Evolutionary conservation across 495 filamentous ascomycete species (phyloP).

Genomic region (Aeminium ludgeri): DNA sequence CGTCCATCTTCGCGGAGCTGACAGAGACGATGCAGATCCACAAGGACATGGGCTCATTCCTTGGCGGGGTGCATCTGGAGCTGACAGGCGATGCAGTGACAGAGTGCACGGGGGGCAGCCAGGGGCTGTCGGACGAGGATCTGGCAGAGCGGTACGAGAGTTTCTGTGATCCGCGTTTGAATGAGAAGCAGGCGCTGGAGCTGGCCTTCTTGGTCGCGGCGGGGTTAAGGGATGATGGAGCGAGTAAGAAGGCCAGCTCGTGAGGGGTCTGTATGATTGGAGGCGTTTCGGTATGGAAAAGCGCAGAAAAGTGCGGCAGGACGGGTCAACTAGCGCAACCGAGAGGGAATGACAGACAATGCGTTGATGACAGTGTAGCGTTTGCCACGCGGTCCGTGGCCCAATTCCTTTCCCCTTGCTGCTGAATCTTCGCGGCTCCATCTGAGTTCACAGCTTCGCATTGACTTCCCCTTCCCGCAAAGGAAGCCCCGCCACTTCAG

Average conservation of each 20-base stretch:
- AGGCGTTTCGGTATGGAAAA: neutral
- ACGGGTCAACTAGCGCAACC: too few relatives aligned
- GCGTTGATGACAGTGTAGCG: too few relatives aligned
- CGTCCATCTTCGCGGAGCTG: slow-evolving; percentile 71
- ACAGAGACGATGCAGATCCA: slow-evolving; percentile 67
- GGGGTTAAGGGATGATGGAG: slow-evolving; percentile 1
- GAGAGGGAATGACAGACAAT: too few relatives aligned
- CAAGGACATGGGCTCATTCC: slow-evolving; percentile 58
- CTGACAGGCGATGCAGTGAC: slow-evolving; percentile 91
- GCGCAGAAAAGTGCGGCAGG: too few relatives aligned
- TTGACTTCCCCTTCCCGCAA: neutral
- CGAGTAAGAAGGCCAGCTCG: too few relatives aligned
- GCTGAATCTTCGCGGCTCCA: too few relatives aligned
- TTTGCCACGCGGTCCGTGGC: neutral
- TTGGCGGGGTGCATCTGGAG: slow-evolving; percentile 91
- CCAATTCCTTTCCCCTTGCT: neutral
- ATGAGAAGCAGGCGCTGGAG: slow-evolving; percentile 95
- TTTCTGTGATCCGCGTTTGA: slow-evolving; percentile 87
- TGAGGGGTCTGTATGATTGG: neutral
- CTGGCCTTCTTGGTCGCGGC: slow-evolving; percentile 76
- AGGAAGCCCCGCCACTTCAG: slow-evolving; percentile 16
- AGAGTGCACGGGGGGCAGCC: slow-evolving; percentile 85
- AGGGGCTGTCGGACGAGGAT: slow-evolving; percentile 72
- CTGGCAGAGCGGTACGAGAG: slow-evolving; percentile 76
- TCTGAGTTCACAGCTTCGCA: too few relatives aligned